Evolutionary conservation across 257 asterid genomes (phyloP).

Genomic region (Leonotis leonurus): DNA sequence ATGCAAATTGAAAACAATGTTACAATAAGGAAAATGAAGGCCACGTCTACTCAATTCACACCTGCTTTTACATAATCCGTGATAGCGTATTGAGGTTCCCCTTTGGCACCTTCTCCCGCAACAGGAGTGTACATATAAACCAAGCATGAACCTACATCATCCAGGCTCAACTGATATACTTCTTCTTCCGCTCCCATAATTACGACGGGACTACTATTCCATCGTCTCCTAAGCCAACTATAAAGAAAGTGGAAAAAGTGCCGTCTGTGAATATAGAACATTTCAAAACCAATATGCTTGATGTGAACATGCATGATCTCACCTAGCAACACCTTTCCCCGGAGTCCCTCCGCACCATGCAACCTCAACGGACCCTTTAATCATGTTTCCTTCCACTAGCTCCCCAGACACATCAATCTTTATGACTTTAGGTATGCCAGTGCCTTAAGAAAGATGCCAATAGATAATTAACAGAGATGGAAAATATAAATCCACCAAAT

Average conservation of each 20-base stretch:
- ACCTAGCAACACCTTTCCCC: conserved; percentile 96
- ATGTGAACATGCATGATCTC: conserved; percentile 20
- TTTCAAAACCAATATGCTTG: conserved; percentile 9
- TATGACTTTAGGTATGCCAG: conserved; percentile 84
- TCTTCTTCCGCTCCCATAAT: conserved; percentile 88
- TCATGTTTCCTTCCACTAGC: conserved; percentile 74
- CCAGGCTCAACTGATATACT: conserved; percentile 69
- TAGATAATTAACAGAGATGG: conserved; percentile 5
- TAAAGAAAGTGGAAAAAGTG: conserved; percentile 12
- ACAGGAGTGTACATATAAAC: conserved; percentile 96
- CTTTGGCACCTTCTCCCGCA: conserved; percentile 90
- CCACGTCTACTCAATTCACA: conserved; percentile 14
- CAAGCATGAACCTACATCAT: conserved; percentile 82
- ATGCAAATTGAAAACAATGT: background rate
- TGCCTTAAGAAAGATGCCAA: conserved; percentile 46
- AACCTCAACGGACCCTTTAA: conserved; percentile 69
- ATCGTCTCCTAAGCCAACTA: conserved; percentile 89
- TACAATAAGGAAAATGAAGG: background rate
- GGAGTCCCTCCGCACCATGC: conserved; percentile 99
- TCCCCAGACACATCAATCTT: conserved; percentile 79
- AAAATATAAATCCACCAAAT: background rate
- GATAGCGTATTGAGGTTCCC: conserved; percentile 95
- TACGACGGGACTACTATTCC: conserved; percentile 89
- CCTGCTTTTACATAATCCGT: conserved; percentile 96
- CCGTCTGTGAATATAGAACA: conserved; percentile 2